A percentile compares a stretch with the other conserved stretches of the same genome.
Evolutionary conservation across 169 alveolate genomes (phyloP).

Genomic region (Babesia bigemina): DNA sequence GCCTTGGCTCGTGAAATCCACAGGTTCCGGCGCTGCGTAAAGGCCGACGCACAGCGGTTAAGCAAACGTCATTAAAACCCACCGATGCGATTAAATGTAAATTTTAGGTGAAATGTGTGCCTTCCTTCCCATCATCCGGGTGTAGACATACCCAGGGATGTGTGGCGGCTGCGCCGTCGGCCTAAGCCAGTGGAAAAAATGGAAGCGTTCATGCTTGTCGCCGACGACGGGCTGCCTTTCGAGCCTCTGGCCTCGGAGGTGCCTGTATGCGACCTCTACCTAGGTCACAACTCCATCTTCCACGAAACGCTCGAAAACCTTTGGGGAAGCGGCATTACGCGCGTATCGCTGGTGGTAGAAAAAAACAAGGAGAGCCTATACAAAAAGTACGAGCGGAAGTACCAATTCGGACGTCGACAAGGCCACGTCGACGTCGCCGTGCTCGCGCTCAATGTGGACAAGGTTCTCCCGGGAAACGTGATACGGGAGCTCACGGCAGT

Average conservation of each 20-base stretch:
- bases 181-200: background rate
- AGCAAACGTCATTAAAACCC: background rate
- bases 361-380: constrained; percentile 15
- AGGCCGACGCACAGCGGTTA: background rate
- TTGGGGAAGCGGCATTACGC: constrained; percentile 41
- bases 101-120: background rate
- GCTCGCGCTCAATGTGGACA: constrained; percentile 42
- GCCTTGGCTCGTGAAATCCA: constrained; percentile 26
- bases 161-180: constrained; percentile 5
- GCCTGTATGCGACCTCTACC: constrained; percentile 27
- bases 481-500: constrained; percentile 27
- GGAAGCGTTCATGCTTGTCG: constrained; percentile 52
- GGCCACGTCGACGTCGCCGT: constrained; percentile 39
- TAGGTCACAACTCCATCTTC: constrained; percentile 42
- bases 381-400: constrained; percentile 3
- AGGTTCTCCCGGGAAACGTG: constrained; percentile 36
- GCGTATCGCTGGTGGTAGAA: constrained; percentile 34
- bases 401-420: constrained; percentile 32
- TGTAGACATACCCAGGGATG: background rate
- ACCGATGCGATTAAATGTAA: background rate
- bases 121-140: background rate
- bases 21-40: background rate
- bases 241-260: constrained; percentile 47
- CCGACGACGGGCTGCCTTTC: constrained; percentile 22
- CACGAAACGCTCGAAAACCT: constrained; percentile 51